Base-by-base conservation (phyloP, 225 moss, liverwort and hornwort genomes). In the Pseudisothecium myosuroides region DNA sequence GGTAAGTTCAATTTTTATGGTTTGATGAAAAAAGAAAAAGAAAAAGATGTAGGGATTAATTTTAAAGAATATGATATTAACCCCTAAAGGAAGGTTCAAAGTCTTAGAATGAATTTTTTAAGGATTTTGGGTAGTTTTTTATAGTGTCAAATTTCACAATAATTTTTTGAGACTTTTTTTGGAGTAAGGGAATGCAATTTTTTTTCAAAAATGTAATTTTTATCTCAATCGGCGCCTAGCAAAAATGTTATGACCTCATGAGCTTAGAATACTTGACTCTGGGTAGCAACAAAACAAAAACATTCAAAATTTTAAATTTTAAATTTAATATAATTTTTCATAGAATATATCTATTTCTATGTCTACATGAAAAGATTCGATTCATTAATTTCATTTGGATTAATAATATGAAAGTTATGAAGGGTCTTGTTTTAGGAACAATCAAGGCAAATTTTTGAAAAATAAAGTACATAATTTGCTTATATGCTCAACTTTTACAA, bases 391-490 rank as follows among this genome's bases (percentile, higher is more conserved):
- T 14, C 11, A 67, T 67, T 36, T 36, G 11, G 66, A 20, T 37
- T 20, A 37, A 11, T 37, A 5, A 37, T 37, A 11, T 66, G 10
- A 66, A 66, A 36, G 3, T 13, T n/a, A 22, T n/a, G 11, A 22
- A 67, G 67, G 6, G 21, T 21, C 21, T 37, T 67, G n/a, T 12
- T 64, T 17, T 6, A 12, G 12, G 0, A 4, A 8, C 3, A 41
- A 69, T 24, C 4, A 69, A 69, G 5, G 24, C 4, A 39, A 39
- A 69, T 68, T 37, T 12, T 68, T 68, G 23, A 23, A 68, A n/a
- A 39, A 23, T 23, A 69, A 69, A 0, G 0, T 39, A 39, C 7
- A 14, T 0, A 0, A 39, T 39, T 69, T 0, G 0, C 39, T 14
- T 24, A 8, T 14, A 1, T 39, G 8, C 8, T 69, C 24, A 69